phyloP scores from a whole-genome alignment of 768 basidiomycete genomes.

The Suillus occidentalis region DNA sequence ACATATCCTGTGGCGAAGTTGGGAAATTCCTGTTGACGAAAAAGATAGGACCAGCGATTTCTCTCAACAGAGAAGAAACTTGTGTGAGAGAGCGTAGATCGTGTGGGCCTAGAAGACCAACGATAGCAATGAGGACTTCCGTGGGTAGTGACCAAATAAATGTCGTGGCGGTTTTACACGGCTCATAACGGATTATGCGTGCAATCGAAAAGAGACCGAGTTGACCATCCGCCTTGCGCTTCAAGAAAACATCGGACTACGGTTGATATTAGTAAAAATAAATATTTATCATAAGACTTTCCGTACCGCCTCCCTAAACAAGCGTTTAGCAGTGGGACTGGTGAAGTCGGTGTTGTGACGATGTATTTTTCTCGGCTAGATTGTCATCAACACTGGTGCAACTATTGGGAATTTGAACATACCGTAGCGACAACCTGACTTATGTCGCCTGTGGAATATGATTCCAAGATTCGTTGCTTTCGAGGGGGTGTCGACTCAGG shows the following conservation, averaged over 20 bases:
- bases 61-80: neutral
- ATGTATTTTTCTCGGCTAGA: neutral
- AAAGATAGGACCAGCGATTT: neutral
- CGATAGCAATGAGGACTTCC: neutral
- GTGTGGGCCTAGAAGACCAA: neutral
- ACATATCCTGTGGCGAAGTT: neutral
- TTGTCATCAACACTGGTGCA: neutral
- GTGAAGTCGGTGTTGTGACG: neutral
- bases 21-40: neutral
- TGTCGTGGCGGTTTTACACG: neutral
- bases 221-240: neutral
- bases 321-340: neutral
- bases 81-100: neutral
- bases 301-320: neutral
- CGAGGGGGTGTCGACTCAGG: neutral
- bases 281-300: neutral
- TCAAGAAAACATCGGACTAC: no score
- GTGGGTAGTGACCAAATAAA: neutral
- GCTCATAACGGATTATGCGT: neutral
- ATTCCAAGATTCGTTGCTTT: neutral
- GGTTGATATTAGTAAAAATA: neutral
- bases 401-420: neutral
- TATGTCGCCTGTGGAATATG: neutral
- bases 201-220: neutral
- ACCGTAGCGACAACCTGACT: neutral